Evolutionary conservation across 345 rosid species (phyloP).

Genomic region (Passiflora organensis): DNA sequence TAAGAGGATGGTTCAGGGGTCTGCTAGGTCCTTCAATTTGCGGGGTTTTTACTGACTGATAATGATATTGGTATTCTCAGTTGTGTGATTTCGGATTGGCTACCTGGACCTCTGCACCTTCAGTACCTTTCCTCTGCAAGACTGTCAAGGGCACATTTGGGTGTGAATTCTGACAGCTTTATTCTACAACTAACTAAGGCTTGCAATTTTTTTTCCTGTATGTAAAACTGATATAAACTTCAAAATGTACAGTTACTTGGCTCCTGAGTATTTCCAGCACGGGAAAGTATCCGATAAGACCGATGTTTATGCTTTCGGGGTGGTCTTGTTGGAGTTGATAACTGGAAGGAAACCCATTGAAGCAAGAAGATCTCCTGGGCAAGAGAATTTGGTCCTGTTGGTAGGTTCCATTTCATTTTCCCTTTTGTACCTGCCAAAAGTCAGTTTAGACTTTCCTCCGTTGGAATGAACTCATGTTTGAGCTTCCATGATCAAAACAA

Average conservation of each 20-base stretch:
- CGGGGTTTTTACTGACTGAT: background rate
- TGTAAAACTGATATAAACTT: conserved; percentile 4
- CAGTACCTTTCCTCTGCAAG: conserved; percentile 84
- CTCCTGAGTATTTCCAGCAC: conserved; percentile 97
- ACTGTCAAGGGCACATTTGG: conserved; percentile 99
- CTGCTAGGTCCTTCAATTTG: background rate
- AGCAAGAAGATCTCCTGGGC: conserved; percentile 66
- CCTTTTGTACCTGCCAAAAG: conserved; percentile 1
- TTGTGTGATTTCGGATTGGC: conserved; percentile 95
- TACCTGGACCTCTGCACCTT: conserved; percentile 92
- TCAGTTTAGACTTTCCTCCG: conserved; percentile 26
- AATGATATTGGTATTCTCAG: conserved; percentile 27
- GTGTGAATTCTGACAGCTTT: conserved; percentile 30
- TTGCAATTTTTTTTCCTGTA: too few species aligned
- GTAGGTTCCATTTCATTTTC: conserved; percentile 42
- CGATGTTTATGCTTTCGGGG: conserved; percentile 94
- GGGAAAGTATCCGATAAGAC: conserved; percentile 93
- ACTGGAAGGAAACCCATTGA: conserved; percentile 91
- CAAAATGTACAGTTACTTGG: conserved; percentile 56
- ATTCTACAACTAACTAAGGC: too few species aligned
- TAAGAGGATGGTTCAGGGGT: background rate
- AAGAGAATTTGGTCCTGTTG: conserved; percentile 93
- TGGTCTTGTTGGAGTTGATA: conserved; percentile 75
- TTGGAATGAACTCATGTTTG: conserved; percentile 13
- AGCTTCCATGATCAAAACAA: too few species aligned